phyloP scores from a whole-genome alignment of 345 rosid species.

The Nephelium lappaceum region DNA sequence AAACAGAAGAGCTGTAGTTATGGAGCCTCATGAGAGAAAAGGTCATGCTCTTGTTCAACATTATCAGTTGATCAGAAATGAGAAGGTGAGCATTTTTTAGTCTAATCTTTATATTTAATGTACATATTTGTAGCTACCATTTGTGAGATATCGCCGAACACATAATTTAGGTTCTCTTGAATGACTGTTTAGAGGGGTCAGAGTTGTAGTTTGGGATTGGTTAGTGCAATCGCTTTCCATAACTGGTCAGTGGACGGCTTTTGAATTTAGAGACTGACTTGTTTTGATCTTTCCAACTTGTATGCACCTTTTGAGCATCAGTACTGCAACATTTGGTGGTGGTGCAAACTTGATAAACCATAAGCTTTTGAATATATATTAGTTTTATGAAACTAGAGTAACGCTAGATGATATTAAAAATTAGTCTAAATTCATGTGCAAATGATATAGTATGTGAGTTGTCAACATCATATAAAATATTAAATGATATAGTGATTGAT shows the following conservation, averaged over 20 bases:
- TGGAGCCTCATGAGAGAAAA: constrained; percentile 69
- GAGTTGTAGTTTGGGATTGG: neutral
- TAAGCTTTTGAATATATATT: neutral
- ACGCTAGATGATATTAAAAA: no score
- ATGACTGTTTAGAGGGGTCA: neutral
- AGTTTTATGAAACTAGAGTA: neutral
- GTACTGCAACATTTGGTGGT: neutral
- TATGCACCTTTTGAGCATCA: neutral
- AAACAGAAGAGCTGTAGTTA: constrained; percentile 70
- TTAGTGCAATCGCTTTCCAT: neutral
- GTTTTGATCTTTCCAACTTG: neutral
- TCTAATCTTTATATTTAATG: neutral
- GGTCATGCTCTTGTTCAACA: constrained; percentile 64
- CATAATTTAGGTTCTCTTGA: neutral
- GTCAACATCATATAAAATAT: no score
- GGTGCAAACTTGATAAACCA: neutral
- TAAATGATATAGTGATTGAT: no score
- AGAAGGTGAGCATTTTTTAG: constrained; percentile 53
- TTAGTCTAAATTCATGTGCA: no score
- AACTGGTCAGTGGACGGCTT: neutral
- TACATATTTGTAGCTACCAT: neutral
- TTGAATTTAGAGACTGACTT: neutral
- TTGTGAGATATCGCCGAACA: neutral
- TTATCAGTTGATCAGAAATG: constrained; percentile 47
- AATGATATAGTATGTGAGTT: no score